Evolutionary conservation across 768 basidiomycete genomes (phyloP).

Genomic region (Kwoniella heveanensis): DNA sequence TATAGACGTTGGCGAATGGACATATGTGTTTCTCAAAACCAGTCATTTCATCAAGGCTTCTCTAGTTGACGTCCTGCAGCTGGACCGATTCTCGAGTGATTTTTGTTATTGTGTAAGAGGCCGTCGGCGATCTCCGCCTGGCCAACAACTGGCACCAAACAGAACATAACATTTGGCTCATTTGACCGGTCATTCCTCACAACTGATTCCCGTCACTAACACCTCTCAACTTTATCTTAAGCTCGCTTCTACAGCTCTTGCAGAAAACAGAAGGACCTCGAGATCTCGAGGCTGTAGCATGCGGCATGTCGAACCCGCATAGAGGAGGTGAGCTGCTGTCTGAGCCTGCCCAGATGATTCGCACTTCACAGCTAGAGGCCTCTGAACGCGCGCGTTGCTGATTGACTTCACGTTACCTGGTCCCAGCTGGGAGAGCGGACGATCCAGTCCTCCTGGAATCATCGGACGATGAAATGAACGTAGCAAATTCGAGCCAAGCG

Average conservation of each 20-base stretch:
- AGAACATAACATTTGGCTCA: too few species aligned
- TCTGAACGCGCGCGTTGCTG: neutral
- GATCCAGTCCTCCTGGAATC: conserved; percentile 14
- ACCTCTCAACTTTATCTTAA: neutral
- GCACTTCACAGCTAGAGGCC: too few species aligned
- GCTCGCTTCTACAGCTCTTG: too few species aligned
- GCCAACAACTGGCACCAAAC: neutral
- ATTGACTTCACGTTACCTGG: neutral
- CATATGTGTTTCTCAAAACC: too few species aligned
- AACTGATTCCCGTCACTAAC: neutral
- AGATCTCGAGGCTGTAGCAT: neutral
- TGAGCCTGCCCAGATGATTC: too few species aligned
- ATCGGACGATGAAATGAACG: conserved; percentile 14
- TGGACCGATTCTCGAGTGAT: neutral
- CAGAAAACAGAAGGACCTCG: neutral
- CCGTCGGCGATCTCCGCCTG: neutral
- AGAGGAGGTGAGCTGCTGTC: conserved; percentile 9
- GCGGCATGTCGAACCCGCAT: conserved; percentile 13
- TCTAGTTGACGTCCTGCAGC: too few species aligned
- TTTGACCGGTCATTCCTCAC: neutral
- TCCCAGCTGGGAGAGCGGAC: conserved; percentile 2
- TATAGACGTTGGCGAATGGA: too few species aligned
- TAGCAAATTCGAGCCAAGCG: conserved; percentile 10
- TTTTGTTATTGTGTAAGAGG: neutral
- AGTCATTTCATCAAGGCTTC: too few species aligned